These are phyloP conservation scores for Syncephalastrum racemosum DNA, from an alignment of 371 early-diverging fungal species.

Conservation along the genomic window DNA sequence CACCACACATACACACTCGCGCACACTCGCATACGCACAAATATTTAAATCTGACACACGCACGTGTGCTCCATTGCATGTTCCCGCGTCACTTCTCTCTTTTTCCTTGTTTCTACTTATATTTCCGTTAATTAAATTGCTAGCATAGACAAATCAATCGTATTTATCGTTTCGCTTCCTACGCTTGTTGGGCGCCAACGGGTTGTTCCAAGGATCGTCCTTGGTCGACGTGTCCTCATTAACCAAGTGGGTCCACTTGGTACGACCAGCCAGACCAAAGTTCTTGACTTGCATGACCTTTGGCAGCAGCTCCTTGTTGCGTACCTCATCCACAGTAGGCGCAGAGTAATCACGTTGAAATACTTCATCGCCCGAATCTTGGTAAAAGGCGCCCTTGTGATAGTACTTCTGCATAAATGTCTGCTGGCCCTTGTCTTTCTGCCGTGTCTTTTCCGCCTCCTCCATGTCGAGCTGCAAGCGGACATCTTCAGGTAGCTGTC, in stretches of 20 bases:
- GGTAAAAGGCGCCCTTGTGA: slow-evolving; percentile 87
- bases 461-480: slow-evolving; percentile 69
- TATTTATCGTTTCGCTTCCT: no score
- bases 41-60: no score
- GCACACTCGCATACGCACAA: no score
- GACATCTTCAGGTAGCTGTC: slow-evolving; percentile 83
- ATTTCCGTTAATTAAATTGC: slow-evolving; percentile 3
- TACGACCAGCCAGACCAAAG: slow-evolving; percentile 84
- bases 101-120: slow-evolving; percentile 2
- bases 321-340: slow-evolving; percentile 78
- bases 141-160: no score
- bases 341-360: slow-evolving; percentile 70
- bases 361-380: slow-evolving; percentile 61
- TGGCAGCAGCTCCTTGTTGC: slow-evolving; percentile 68
- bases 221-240: slow-evolving; percentile 77
- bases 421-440: slow-evolving; percentile 50
- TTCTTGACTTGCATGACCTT: slow-evolving; percentile 90
- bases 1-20: no score
- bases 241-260: slow-evolving; percentile 86
- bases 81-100: neutral
- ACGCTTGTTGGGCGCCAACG: neutral
- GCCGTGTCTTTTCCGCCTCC: slow-evolving; percentile 49
- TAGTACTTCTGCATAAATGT: slow-evolving; percentile 82
- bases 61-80: no score
- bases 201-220: slow-evolving; percentile 39